Conservation (phyloP, 2,329 filamentous ascomycete genomes). For the Lachnellula occidentalis region DNA sequence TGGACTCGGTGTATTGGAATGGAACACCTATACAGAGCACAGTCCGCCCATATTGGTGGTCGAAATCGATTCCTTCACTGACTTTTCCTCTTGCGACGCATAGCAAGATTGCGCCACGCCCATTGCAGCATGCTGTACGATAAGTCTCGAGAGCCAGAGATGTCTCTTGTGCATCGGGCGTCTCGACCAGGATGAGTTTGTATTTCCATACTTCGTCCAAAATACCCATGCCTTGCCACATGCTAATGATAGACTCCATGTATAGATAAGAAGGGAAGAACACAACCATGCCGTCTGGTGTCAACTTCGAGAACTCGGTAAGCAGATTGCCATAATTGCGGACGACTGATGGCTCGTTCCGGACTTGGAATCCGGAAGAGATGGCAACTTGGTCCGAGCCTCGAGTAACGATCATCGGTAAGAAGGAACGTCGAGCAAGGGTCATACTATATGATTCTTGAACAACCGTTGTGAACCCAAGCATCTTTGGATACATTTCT, state of each 20-base stretch:
- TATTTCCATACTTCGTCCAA: conserved; percentile 98
- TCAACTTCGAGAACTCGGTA: conserved; percentile 92
- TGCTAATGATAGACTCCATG: conserved; percentile 98
- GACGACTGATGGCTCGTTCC: conserved; percentile 94
- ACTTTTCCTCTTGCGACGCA: conserved; percentile 97
- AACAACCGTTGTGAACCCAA: conserved; percentile 85
- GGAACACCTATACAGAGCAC: conserved; percentile 96
- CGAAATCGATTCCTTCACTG: conserved; percentile 97
- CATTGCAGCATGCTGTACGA: conserved; percentile 95
- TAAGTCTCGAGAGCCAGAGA: conserved; percentile 94
- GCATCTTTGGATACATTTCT: conserved; percentile 99
- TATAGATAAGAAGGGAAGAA: conserved; percentile 99
- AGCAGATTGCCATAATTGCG: conserved; percentile 92
- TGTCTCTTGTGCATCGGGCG: conserved; percentile 94
- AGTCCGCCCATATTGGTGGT: conserved; percentile 94
- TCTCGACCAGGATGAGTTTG: conserved; percentile 96
- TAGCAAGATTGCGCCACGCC: conserved; percentile 83
- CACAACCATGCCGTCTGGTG: conserved; percentile 95
- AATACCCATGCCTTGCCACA: conserved; percentile 99
- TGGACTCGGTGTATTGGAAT: conserved; percentile 97
- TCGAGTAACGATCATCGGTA: conserved; percentile 95
- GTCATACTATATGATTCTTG: conserved; percentile 99
- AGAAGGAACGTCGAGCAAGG: conserved; percentile 84
- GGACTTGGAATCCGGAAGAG: conserved; percentile 89
- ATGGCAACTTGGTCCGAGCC: conserved; percentile 92